Conservation (phyloP, 495 filamentous ascomycete genomes). For the Penicillium malachiteum region DNA sequence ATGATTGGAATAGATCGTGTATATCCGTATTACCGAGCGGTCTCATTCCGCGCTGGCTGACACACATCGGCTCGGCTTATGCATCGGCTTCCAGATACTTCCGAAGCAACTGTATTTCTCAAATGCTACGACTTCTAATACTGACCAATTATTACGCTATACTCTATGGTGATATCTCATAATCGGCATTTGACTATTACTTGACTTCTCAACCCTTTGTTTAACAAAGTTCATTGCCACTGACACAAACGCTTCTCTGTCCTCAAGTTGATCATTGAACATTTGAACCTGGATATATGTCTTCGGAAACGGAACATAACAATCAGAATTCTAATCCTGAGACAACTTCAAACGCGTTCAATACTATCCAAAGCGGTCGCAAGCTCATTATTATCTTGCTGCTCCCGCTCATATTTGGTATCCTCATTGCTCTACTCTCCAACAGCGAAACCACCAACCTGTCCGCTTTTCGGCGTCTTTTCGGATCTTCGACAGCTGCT, state of each 20-base stretch:
- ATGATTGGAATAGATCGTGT: too few species aligned
- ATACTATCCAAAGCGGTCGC: not conserved
- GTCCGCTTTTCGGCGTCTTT: conserved; percentile 31
- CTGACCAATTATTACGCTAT: conserved; percentile 1
- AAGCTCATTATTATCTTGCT: conserved; percentile 13
- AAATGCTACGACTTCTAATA: not conserved
- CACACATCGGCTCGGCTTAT: conserved; percentile 17
- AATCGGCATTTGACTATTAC: not conserved
- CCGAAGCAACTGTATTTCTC: conserved; percentile 7
- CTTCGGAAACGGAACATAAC: conserved; percentile 18
- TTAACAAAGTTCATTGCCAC: not conserved
- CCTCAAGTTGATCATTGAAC: not conserved
- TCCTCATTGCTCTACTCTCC: conserved; percentile 15
- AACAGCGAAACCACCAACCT: conserved; percentile 29
- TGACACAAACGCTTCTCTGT: too few species aligned
- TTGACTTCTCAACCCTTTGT: not conserved
- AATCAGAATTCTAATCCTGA: not conserved
- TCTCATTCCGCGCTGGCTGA: conserved; percentile 32
- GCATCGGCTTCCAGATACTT: conserved; percentile 4
- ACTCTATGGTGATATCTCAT: too few species aligned
- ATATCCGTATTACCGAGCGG: conserved; percentile 20
- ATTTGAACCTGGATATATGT: conserved; percentile 18
- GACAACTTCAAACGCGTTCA: not conserved
- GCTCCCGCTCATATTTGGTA: conserved; percentile 15
- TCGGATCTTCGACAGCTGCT: conserved; percentile 15